Percentiles rank a stretch among this genome's conserved stretches.
These are phyloP conservation scores for Leptographium radiaticola DNA, from an alignment of 2,329 filamentous ascomycete genomes.

Conservation along the genomic window DNA sequence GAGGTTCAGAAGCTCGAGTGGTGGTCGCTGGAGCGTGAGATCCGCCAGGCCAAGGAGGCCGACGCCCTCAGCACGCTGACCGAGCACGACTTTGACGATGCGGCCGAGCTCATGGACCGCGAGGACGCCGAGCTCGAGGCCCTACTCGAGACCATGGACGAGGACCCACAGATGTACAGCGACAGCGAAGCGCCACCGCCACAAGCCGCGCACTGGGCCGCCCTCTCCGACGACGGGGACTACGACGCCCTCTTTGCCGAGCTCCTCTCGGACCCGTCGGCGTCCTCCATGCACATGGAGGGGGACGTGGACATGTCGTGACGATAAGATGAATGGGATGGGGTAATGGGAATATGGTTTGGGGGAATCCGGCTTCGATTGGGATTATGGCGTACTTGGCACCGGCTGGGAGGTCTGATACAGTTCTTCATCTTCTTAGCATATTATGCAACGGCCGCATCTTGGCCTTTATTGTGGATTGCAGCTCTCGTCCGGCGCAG, in stretches of 20 bases:
- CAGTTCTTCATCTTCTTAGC: background rate
- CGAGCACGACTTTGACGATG: conserved; percentile 39
- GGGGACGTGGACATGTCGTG: conserved; percentile 33
- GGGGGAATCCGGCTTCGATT: background rate
- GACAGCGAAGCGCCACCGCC: conserved; percentile 12
- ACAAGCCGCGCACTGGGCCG: background rate
- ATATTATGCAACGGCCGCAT: background rate
- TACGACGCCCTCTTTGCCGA: conserved; percentile 56
- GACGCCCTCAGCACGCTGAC: conserved; percentile 28
- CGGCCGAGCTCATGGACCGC: conserved; percentile 33
- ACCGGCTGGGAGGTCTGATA: background rate
- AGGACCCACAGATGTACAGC: conserved; percentile 4
- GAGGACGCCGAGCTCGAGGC: conserved; percentile 44
- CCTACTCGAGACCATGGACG: conserved; percentile 35
- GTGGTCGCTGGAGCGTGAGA: conserved; percentile 23
- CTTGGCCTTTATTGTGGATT: conserved; percentile 36
- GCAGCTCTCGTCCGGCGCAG: conserved; percentile 47
- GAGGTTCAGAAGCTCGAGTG: conserved; percentile 31
- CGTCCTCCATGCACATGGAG: conserved; percentile 13
- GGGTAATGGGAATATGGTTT: no score
- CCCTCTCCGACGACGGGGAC: conserved; percentile 41
- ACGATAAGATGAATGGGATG: conserved; percentile 1
- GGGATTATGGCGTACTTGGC: background rate
- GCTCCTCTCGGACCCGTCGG: conserved; percentile 35
- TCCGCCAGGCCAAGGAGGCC: conserved; percentile 24